Evolutionary conservation across 371 early-diverging fungal genomes (phyloP).

Genomic region (Mucor plumbeus): DNA sequence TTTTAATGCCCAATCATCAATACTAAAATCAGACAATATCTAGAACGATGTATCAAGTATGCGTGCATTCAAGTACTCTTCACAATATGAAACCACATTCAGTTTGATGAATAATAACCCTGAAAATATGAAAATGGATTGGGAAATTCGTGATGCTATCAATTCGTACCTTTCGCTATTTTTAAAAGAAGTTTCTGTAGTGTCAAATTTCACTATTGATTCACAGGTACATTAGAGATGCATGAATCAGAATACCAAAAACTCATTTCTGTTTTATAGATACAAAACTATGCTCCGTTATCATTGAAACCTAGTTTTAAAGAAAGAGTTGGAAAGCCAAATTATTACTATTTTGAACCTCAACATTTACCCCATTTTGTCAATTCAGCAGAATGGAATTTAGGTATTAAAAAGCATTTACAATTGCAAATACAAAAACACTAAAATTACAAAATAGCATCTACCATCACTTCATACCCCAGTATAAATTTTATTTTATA

Average conservation of each 20-base stretch:
- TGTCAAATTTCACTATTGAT: slow-evolving; percentile 63
- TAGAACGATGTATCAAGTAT: slow-evolving; percentile 66
- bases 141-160: slow-evolving; percentile 76
- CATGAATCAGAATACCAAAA: not conserved
- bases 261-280: slow-evolving; percentile 24
- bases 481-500: slow-evolving; percentile 89
- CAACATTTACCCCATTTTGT: slow-evolving; percentile 79
- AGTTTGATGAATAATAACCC: slow-evolving; percentile 84
- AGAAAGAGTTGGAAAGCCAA: slow-evolving; percentile 37
- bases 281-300: slow-evolving; percentile 78
- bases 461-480: slow-evolving; percentile 79
- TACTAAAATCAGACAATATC: not conserved
- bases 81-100: slow-evolving; percentile 78
- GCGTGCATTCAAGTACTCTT: slow-evolving; percentile 75
- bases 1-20: not conserved
- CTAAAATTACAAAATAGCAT: slow-evolving; percentile 55
- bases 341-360: slow-evolving; percentile 59
- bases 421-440: not conserved
- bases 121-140: slow-evolving; percentile 58
- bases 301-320: slow-evolving; percentile 63
- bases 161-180: slow-evolving; percentile 59
- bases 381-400: slow-evolving; percentile 91
- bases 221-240: slow-evolving; percentile 53
- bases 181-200: slow-evolving; percentile 48
- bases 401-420: slow-evolving; percentile 53